phyloP scores from a whole-genome alignment of 1,284 basidiomycete species.

The Stygiomarasmius scandens region DNA sequence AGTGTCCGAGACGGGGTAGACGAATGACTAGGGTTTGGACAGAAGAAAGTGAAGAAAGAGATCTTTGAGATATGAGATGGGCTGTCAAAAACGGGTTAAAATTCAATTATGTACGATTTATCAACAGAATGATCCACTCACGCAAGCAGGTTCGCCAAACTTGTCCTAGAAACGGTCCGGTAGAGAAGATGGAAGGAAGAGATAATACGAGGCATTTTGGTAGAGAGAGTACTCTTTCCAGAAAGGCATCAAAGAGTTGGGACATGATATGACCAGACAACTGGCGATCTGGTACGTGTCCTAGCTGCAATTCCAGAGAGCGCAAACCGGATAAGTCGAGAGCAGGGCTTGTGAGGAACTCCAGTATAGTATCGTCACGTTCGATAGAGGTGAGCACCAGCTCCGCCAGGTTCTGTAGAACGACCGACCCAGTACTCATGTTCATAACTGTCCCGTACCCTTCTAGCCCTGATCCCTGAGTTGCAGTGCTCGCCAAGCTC shows the following conservation, averaged over 20 bases:
- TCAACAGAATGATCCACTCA: not conserved
- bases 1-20: not conserved
- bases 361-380: too few relatives aligned
- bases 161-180: not conserved
- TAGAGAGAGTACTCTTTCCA: not conserved
- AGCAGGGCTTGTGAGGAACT: too few relatives aligned
- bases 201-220: not conserved
- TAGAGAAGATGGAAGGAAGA: not conserved
- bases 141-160: not conserved
- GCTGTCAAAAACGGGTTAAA: not conserved
- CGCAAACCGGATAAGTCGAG: too few relatives aligned
- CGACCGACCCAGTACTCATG: not conserved
- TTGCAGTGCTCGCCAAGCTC: not conserved
- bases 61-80: not conserved
- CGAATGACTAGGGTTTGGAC: not conserved
- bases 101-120: too few relatives aligned
- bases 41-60: not conserved
- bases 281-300: too few relatives aligned
- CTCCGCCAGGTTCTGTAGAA: not conserved
- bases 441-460: not conserved
- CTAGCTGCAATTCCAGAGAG: too few relatives aligned
- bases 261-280: not conserved
- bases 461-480: not conserved
- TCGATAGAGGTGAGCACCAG: not conserved
- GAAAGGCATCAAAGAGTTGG: not conserved